Base-by-base conservation (phyloP, 192 early-diverging fungal species). In the Dispira simplex region DNA sequence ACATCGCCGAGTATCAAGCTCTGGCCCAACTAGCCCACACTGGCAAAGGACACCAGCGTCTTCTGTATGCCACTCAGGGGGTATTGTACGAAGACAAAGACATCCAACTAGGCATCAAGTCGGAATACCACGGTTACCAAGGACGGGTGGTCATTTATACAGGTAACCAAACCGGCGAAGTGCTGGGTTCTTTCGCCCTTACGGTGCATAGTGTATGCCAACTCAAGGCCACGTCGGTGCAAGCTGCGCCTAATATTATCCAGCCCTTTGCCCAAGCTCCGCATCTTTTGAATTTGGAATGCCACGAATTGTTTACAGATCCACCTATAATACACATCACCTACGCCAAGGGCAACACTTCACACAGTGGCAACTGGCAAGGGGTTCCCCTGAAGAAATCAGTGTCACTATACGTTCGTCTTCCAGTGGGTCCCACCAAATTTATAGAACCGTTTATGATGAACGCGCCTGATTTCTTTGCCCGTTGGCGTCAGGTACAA, bases 121-220 rank as follows among this genome's bases (percentile, higher is more conserved):
- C 89, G 0, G 95, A 98, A 66, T 99, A 94, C 70, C 91, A 96
- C 68, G 82, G 82, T 18, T 81, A 90, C 11, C 75, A 89, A 10
- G 97, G 95, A 11, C 83, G 94, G 14, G 63, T 99, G 21, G 95
- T 90, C 55, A 66, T 99, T 26, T 99, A 92, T 64, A 80, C 90
- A 58, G 88, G 89, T 32, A 99, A 99, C 79, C 91, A 91, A 66
- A 82, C 89, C 0, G 81, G 76, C 32, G 71, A 81, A 32, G 73
- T 90, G 9, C 54, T 56, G 18, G 28, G 11, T 11, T 74, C 79
- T 0, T 77, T 90, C 21, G 65, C 71, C 11, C 13, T 56, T 0
- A 56, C 54, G 20, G 54, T 56, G 9, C 54, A 56, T 28, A 25
- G 54, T 9, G 54, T 26, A 18, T 21, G 25, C 12, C 54, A 56